phyloP scores from a whole-genome alignment of 805 yeast genomes.

The Lipomyces kockii region DNA sequence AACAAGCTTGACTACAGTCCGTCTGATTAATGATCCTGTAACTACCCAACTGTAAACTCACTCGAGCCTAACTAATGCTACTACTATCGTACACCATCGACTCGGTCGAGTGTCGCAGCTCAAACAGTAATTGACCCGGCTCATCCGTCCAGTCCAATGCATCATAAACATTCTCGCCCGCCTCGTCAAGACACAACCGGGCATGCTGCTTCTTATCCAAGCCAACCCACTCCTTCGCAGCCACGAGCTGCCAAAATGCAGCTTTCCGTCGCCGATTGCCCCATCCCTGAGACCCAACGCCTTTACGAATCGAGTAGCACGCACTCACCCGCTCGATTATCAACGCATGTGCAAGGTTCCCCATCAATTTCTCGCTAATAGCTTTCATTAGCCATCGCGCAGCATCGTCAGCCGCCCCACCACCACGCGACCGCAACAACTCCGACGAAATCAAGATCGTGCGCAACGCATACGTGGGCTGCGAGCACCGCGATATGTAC shows the following conservation, averaged over 20 bases:
- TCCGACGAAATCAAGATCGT: conserved; percentile 72
- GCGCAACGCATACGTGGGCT: conserved; percentile 72
- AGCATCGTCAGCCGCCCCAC: conserved; percentile 52
- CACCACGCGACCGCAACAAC: conserved; percentile 55
- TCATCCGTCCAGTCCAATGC: conserved; percentile 32
- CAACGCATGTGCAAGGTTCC: conserved; percentile 53
- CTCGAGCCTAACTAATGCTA: neutral
- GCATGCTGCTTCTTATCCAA: conserved; percentile 42
- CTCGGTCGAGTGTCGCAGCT: conserved; percentile 29
- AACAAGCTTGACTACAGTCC: neutral
- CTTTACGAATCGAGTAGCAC: conserved; percentile 50
- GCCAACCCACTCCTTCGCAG: conserved; percentile 72
- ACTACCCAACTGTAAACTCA: neutral
- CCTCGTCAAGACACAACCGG: conserved; percentile 41
- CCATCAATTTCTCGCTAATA: conserved; percentile 48
- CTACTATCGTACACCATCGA: conserved; percentile 34
- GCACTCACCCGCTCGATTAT: conserved; percentile 60
- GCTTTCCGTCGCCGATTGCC: conserved; percentile 69
- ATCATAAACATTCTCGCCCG: conserved; percentile 44
- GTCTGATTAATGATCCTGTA: neutral
- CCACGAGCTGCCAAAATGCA: conserved; percentile 73
- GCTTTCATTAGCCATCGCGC: conserved; percentile 54
- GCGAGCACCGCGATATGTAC: conserved; percentile 69
- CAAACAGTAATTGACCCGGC: conserved; percentile 28
- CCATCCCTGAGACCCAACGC: conserved; percentile 32